Percentiles rank a stretch among this genome's conserved stretches.
Evolutionary conservation across 257 asterid genomes (phyloP).

Genomic region (Rauvolfia tetraphylla): DNA sequence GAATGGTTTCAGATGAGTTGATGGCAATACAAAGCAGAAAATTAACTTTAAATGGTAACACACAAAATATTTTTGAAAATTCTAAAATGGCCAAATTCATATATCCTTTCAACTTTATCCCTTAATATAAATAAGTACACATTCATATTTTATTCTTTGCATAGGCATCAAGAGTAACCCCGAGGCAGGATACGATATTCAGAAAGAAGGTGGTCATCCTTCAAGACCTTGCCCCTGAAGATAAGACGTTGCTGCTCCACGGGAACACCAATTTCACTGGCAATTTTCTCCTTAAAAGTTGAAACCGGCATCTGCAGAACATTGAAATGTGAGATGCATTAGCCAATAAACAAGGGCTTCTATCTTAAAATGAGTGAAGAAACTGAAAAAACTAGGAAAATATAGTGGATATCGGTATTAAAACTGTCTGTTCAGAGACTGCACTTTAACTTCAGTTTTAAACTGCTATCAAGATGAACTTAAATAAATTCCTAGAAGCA

Average conservation of each 20-base stretch:
- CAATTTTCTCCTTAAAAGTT: slow-evolving; percentile 73
- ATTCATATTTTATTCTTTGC: too few species aligned
- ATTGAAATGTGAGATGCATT: slow-evolving; percentile 10
- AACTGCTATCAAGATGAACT: neutral
- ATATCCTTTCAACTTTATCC: neutral
- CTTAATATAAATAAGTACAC: neutral
- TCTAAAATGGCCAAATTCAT: neutral
- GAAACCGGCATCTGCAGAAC: slow-evolving; percentile 56
- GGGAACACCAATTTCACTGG: slow-evolving; percentile 67
- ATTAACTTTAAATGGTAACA: neutral
- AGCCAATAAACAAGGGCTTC: neutral
- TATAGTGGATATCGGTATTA: neutral
- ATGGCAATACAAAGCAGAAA: neutral
- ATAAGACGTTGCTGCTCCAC: slow-evolving; percentile 80
- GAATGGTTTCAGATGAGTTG: neutral
- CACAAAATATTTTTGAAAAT: neutral
- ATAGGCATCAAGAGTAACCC: neutral
- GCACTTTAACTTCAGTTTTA: neutral
- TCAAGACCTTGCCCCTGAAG: slow-evolving; percentile 84
- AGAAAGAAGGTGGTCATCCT: slow-evolving; percentile 68
- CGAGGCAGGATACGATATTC: slow-evolving; percentile 61
- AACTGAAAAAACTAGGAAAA: neutral
- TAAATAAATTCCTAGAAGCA: neutral
- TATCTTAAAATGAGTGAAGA: neutral
- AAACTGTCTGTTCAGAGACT: neutral